Base-by-base conservation (phyloP, 169 alveolate genomes). In the Plasmodium inui region DNA sequence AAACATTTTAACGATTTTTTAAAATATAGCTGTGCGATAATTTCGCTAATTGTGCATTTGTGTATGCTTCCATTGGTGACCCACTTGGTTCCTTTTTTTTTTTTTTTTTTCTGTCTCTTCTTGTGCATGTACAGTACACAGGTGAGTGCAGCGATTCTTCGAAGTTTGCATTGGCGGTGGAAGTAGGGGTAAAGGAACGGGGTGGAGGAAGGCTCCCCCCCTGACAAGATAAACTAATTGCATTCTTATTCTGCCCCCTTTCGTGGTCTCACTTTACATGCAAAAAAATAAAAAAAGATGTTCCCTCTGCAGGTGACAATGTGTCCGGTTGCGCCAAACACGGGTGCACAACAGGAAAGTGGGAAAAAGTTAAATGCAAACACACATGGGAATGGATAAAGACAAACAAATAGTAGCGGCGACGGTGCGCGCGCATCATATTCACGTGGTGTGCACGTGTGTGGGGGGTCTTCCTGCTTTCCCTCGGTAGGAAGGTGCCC, bases 321-420 rank as follows among this genome's bases (percentile, higher is more conserved):
- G 61, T 12, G 22, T 17, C 17, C 61, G 2, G 61, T 50, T 12
- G 61, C 61, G 8, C 22, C 61, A 14, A 50, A 50, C 61, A 17
- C 61, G 8, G 22, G 22, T 50, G 19, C 22, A 50, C 61, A 50
- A 39, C 28, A 74, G 30, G 26, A 26, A 34, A 12, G 32, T 32
- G 37, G 55, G 46, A 30, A 34, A 74, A 10, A 0, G 55, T 32
- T 30, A 74, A 34, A 26, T 74, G 34, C 55, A 74, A 32, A 39
- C 28, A 74, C 44, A 74, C 44, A 26, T 74, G 83, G 32, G 22
- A 74, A 74, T 17, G 83, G 61, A 74, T 74, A 74, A 74, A 74
- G 30, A 67, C 76, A 67, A 67, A 67, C 76, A 67, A 9, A 67
- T 67, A 1, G 76, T 67, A 19, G 76, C 76, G 30, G 76, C 76